Base-by-base conservation (phyloP, 2,329 filamentous ascomycete genomes). In the Coniella vitis region DNA sequence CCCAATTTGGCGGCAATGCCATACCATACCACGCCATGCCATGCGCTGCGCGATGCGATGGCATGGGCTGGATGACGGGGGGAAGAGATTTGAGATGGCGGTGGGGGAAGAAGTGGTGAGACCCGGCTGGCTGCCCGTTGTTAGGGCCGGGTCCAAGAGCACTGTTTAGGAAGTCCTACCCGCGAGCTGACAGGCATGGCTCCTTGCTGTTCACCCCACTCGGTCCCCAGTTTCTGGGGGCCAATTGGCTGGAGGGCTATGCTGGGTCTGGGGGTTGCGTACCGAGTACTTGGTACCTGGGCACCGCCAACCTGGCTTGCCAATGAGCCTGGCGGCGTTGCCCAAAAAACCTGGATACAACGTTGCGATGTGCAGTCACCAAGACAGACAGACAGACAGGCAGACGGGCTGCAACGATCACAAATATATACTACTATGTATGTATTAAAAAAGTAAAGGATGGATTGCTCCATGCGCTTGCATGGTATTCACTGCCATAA, bases 161-260 rank as follows among this genome's bases (percentile, higher is more conserved):
- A 32, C 34, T 16, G 13, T 37, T 45, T 25, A 7, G 43, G 43
- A 16, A 45, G 20, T 45, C n/a, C 32, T 37, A 45, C 34, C 43
- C 43, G 43, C 17, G 37, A n/a, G 12, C 20, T 14, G 19, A 7
- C 17, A 10, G 36, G 10, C 37, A n/a, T 21, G 22, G 37, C 37
- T 39, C 37, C 9, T n/a, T 39, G 19, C 20, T 39, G 16, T 39
- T 39, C 19, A 19, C 37, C 21, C 12, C 12, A 22, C 37, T 13
- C 16, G 20, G 16, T 21, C 19, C 19, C 19, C 37, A 21, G 17
- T 22, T 20, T 21, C 19, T 39, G 37, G 12, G 20, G 37, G 17
- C 19, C 22, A 19, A 39, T 21, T 29, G 25, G 25, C 25, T 29
- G 25, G 25, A 10, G 5, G 5, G 25, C 25, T 5, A 29, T 29